phyloP scores from a whole-genome alignment of 495 filamentous ascomycete species.

The Aspergillus conjunctus region DNA sequence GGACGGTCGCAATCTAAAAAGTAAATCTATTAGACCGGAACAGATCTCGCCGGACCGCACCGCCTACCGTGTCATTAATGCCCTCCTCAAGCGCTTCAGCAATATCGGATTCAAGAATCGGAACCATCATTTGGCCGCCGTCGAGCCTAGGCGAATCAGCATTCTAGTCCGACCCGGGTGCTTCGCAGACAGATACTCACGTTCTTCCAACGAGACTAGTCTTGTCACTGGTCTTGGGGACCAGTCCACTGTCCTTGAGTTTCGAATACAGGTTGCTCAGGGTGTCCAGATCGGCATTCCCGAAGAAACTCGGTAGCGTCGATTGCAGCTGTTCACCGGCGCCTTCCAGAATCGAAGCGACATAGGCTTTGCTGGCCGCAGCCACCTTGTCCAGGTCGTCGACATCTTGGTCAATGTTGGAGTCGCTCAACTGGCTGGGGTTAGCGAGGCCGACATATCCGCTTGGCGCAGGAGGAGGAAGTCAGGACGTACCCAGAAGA shows the following conservation, averaged over 20 bases:
- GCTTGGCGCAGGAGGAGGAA: neutral
- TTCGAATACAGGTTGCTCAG: neutral
- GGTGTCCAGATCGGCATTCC: neutral
- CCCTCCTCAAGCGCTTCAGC: neutral
- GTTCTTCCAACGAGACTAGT: neutral
- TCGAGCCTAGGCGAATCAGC: neutral
- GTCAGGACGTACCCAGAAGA: neutral
- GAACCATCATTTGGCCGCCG: neutral
- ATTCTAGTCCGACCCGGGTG: neutral
- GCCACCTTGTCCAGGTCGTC: conserved; percentile 5
- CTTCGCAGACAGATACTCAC: neutral
- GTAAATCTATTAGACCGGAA: neutral
- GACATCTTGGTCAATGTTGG: neutral
- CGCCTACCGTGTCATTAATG: conserved; percentile 5
- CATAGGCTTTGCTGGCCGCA: neutral
- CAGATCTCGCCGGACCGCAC: too few relatives aligned
- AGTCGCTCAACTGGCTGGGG: neutral
- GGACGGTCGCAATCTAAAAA: neutral
- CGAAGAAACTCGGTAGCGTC: neutral
- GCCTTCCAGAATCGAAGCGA: neutral
- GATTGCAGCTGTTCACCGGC: neutral
- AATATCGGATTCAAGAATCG: neutral
- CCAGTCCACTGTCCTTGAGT: neutral
- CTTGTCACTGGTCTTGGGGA: neutral
- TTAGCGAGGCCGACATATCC: neutral